Base-by-base conservation (phyloP, 768 basidiomycete genomes). In the Panaeolus cyanescens region DNA sequence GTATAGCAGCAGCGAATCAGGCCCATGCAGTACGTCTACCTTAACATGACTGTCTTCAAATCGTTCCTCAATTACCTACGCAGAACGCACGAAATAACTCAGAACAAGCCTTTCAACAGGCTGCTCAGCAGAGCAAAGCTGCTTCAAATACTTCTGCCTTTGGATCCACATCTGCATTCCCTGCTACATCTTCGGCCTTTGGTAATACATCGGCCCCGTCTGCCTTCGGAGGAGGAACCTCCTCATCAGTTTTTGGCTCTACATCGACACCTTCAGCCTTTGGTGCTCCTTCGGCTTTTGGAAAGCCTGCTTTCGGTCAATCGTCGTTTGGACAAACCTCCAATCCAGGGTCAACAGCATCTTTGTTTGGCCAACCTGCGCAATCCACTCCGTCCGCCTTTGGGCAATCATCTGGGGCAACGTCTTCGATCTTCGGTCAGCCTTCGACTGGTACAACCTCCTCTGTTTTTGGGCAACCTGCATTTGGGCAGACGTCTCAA, bases 1-100 rank as follows among this genome's bases (percentile, higher is more conserved):
- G 81, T 65, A 87, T 83, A 32, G 64, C 80, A 6, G 75, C 80
- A 15, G 87, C 90, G 7, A 81, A 87, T 5, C 78, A 82, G 55
- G 69, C 74, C 13, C 83, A 73, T 62, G 59, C 71, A 13, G 83
- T 83, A 64, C 34, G 75, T 54, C 39, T 28, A 56, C 10, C 28
- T 10, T 59, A 53, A 39, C 10, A 0, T 32, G 1, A 8, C n/a
- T 50, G 4, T 19, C 15, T 17, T n/a, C n/a, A n/a, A 15, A 15
- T 12, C 33, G 25, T 40, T 40, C 15, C 19, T 53, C 39, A 33
- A 13, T 56, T 31, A 36, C 8, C 15, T 28, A 17, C 32, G 22
- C 58, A 85, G 77, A 84, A 83, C 59, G 84, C 82, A 2, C 76
- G 80, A 13, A 69, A 69, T 34, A 89, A 89, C 63, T 57, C 81